Evolutionary conservation across 768 basidiomycete species (phyloP).

Genomic region (Boletellus sp.): DNA sequence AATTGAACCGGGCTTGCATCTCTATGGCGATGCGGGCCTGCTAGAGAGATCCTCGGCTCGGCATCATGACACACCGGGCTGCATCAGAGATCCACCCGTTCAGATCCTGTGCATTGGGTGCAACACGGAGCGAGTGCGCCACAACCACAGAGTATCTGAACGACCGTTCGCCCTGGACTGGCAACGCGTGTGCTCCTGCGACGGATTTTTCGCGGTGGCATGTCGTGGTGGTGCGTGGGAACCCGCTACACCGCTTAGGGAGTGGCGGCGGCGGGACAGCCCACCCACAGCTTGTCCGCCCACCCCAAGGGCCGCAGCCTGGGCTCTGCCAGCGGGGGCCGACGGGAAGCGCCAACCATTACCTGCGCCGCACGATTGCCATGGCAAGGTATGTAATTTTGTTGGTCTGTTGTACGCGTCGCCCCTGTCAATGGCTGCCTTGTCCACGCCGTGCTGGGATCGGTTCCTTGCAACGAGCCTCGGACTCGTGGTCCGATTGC

Average conservation of each 20-base stretch:
- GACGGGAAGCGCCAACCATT: no score
- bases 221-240: neutral
- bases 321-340: neutral
- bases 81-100: slow-evolving; percentile 6
- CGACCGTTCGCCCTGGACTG: neutral
- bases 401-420: neutral
- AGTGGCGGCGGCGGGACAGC: no score
- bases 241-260: neutral
- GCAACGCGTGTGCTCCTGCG: neutral
- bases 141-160: neutral
- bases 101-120: neutral
- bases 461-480: neutral
- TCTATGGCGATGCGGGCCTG: neutral
- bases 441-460: neutral
- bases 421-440: neutral
- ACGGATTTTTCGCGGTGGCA: neutral
- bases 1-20: neutral
- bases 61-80: slow-evolving; percentile 11
- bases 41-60: slow-evolving; percentile 6
- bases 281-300: no score
- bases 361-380: no score
- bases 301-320: neutral
- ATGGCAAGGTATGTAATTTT: neutral
- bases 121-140: neutral
- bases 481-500: neutral